These are phyloP conservation scores for Exsudoporus frostii DNA, from an alignment of 768 basidiomycete genomes.

Conservation along the genomic window DNA sequence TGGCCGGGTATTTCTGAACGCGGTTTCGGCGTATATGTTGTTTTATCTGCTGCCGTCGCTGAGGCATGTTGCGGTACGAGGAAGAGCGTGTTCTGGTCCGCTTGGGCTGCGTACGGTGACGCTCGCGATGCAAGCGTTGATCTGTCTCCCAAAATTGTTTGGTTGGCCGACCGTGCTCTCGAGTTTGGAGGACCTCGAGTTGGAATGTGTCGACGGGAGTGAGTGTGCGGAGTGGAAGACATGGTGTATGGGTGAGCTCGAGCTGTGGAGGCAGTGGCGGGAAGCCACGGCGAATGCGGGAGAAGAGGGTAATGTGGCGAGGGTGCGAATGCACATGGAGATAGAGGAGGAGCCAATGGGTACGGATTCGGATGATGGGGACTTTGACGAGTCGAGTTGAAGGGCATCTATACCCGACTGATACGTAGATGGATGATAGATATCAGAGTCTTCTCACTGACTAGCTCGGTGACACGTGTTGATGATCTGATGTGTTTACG, in stretches of 20 bases:
- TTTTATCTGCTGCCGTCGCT: conserved; percentile 16
- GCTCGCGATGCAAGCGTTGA: conserved; percentile 15
- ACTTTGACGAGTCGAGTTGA: not conserved
- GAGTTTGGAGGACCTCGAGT: conserved; percentile 9
- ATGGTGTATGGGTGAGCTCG: conserved; percentile 12
- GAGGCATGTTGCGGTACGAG: conserved; percentile 9
- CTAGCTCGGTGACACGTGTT: not conserved
- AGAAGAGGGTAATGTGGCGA: not conserved
- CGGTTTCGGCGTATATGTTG: conserved; percentile 14
- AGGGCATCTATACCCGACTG: not conserved
- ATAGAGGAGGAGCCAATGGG: not conserved
- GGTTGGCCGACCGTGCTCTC: conserved; percentile 11
- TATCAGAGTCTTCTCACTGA: not conserved
- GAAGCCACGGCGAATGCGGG: not conserved
- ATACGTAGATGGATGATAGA: not conserved
- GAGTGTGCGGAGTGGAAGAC: conserved; percentile 3
- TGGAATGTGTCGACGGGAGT: conserved; percentile 10
- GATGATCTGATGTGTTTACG: not conserved
- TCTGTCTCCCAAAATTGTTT: not conserved
- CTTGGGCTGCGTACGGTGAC: conserved; percentile 3
- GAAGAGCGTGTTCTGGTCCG: conserved; percentile 13
- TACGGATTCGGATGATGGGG: conserved; percentile 1
- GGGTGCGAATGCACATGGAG: not conserved
- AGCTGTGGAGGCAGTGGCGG: conserved; percentile 9
- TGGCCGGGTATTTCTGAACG: conserved; percentile 9